These are phyloP conservation scores for Sonneratia alba DNA, from an alignment of 345 rosid genomes.

Conservation along the genomic window DNA sequence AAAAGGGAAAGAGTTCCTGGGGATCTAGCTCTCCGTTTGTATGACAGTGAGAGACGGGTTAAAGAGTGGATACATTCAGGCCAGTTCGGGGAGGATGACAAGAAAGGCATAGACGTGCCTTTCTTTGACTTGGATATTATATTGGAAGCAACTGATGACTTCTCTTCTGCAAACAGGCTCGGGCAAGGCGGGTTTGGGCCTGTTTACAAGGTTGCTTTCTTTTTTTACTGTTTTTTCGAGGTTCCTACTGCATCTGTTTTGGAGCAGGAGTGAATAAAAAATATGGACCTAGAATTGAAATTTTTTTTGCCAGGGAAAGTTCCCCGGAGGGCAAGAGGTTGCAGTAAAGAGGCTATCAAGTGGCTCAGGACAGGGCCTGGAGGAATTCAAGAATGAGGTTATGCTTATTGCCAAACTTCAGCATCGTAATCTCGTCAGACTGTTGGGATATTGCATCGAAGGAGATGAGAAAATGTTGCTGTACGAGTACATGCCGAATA, in stretches of 20 bases:
- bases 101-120: slow-evolving; percentile 34
- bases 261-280: too few species aligned
- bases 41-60: slow-evolving; percentile 22
- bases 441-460: too few species aligned
- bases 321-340: slow-evolving; percentile 40
- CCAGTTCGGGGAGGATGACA: slow-evolving; percentile 25
- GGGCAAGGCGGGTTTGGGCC: slow-evolving; percentile 59
- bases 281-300: background rate
- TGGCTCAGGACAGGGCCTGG: slow-evolving; percentile 48
- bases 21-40: slow-evolving; percentile 12
- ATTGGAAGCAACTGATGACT: slow-evolving; percentile 36
- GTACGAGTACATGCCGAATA: too few species aligned
- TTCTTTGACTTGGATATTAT: slow-evolving; percentile 29
- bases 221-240: background rate
- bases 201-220: slow-evolving; percentile 36
- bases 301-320: slow-evolving; percentile 21
- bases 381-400: too few species aligned
- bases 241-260: background rate
- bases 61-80: slow-evolving; percentile 19
- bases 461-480: too few species aligned
- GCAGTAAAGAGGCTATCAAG: slow-evolving; percentile 55
- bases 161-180: slow-evolving; percentile 36
- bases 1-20: background rate
- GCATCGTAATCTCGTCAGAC: too few species aligned
- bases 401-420: too few species aligned